Percentiles rank a stretch among this genome's conserved stretches.
Conservation (phyloP, 805 yeast genomes). For the Scheffersomyces coipomensis region DNA sequence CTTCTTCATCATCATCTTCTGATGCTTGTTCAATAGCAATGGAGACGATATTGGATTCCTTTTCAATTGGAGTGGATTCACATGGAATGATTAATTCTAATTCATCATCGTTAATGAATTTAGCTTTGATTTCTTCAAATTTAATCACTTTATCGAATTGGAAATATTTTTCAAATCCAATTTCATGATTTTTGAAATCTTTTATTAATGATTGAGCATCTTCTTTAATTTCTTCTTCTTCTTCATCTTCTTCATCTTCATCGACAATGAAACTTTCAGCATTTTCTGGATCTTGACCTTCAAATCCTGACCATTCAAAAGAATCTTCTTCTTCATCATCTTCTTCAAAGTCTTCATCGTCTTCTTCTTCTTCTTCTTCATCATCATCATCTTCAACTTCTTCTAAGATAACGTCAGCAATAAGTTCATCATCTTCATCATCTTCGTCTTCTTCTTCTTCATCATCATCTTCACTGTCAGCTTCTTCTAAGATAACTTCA, state of each 20-base stretch:
- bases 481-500: constrained; percentile 13
- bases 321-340: constrained; percentile 8
- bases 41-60: constrained; percentile 4
- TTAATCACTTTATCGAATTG: constrained; percentile 39
- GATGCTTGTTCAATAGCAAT: constrained; percentile 7
- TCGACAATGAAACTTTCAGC: not conserved
- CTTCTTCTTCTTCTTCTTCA: constrained; percentile 8
- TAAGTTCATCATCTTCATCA: constrained; percentile 10
- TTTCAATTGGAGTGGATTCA: constrained; percentile 20
- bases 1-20: constrained; percentile 10
- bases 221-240: constrained; percentile 40
- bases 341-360: constrained; percentile 7
- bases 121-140: constrained; percentile 36
- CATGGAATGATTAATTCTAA: constrained; percentile 42
- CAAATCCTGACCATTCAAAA: constrained; percentile 4
- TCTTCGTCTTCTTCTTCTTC: constrained; percentile 7
- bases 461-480: constrained; percentile 13
- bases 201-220: constrained; percentile 36
- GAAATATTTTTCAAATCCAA: constrained; percentile 42
- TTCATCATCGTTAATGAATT: constrained; percentile 36
- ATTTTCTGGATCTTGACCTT: constrained; percentile 12
- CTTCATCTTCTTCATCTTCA: constrained; percentile 10
- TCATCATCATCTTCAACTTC: constrained; percentile 11
- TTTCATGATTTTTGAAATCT: constrained; percentile 39
- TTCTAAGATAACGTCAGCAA: constrained; percentile 3